Conservation (phyloP, 768 basidiomycete species). For the Naganishia onofrii region DNA sequence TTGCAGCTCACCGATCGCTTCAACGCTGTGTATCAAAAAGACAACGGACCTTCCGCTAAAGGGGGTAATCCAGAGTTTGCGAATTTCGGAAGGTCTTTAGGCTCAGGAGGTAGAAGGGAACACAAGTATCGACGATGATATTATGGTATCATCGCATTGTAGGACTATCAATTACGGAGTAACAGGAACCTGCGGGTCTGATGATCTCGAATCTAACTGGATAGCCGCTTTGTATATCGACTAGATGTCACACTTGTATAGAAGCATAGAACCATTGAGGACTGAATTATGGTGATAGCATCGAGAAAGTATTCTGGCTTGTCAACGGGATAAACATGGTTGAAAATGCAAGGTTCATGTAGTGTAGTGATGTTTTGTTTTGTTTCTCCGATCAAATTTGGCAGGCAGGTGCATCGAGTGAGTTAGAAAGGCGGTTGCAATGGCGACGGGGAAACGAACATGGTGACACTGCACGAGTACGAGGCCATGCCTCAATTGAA, state of each 20-base stretch:
- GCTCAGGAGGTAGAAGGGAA: background rate
- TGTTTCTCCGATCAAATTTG: background rate
- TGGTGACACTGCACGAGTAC: background rate
- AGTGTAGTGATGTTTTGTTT: too few relatives aligned
- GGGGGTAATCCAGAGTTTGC: slow-evolving; percentile 8
- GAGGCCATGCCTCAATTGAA: background rate
- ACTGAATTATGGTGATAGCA: too few relatives aligned
- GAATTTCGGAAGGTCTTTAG: slow-evolving; percentile 5
- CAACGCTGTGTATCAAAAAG: slow-evolving; percentile 17
- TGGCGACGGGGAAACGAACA: background rate
- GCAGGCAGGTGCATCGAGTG: background rate
- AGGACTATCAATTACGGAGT: background rate
- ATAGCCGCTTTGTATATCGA: background rate
- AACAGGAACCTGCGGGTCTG: background rate
- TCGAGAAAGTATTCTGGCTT: too few relatives aligned
- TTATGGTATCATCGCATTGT: background rate
- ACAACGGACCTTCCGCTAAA: background rate
- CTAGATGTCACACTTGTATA: background rate
- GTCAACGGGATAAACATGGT: too few relatives aligned
- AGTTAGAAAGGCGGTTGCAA: background rate
- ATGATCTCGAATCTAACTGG: background rate
- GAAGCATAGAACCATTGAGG: background rate
- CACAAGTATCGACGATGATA: slow-evolving; percentile 5
- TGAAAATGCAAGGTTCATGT: too few relatives aligned
- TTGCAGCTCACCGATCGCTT: slow-evolving; percentile 16